phyloP scores from a whole-genome alignment of 257 asterid species.

The Pogostemon cablin region DNA sequence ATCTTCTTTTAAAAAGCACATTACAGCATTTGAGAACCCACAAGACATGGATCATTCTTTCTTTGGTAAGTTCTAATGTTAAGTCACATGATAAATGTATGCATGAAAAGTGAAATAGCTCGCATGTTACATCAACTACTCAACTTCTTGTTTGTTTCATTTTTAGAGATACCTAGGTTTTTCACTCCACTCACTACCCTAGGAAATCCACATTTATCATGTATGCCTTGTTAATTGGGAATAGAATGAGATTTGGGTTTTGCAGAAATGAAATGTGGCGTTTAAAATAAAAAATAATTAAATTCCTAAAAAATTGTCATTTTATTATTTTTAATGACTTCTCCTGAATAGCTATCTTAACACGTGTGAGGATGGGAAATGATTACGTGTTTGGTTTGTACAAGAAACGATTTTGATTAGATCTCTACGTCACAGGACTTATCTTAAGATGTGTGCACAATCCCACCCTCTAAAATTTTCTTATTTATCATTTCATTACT shows the following conservation, averaged over 20 bases:
- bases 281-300: too few species aligned
- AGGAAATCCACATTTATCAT: too few species aligned
- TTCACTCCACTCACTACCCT: too few species aligned
- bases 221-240: too few species aligned
- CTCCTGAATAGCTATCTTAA: background rate
- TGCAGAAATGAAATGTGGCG: too few species aligned
- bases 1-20: slow-evolving; percentile 68
- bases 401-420: background rate
- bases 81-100: background rate
- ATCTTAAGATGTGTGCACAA: slow-evolving; percentile 30
- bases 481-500: background rate
- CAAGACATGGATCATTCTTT: slow-evolving; percentile 43
- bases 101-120: background rate
- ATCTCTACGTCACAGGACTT: background rate
- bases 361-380: slow-evolving; percentile 10
- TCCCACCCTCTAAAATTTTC: background rate
- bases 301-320: too few species aligned
- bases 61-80: slow-evolving; percentile 24
- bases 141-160: too few species aligned
- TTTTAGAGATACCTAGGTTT: too few species aligned
- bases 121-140: too few species aligned
- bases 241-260: too few species aligned
- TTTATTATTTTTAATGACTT: too few species aligned
- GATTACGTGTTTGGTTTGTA: slow-evolving; percentile 28
- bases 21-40: slow-evolving; percentile 66